phyloP scores from a whole-genome alignment of 768 basidiomycete genomes.

The Pholiota conissans region DNA sequence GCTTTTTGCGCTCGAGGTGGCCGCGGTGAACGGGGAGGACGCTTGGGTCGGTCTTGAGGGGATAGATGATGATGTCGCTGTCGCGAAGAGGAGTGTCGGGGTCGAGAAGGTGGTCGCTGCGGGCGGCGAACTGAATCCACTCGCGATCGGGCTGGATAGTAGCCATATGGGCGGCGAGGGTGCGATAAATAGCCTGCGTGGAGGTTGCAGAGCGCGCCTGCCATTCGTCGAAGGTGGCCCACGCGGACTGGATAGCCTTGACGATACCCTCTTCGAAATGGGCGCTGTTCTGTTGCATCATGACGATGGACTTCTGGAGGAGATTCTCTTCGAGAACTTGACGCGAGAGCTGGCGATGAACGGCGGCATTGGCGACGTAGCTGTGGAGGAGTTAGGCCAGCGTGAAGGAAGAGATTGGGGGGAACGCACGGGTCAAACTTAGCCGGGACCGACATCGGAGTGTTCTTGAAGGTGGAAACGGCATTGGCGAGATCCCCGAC shows the following conservation, averaged over 20 bases:
- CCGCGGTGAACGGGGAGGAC: constrained; percentile 88
- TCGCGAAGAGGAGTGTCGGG: constrained; percentile 94
- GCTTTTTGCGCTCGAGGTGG: constrained; percentile 91
- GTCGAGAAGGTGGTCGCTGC: constrained; percentile 93
- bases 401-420: constrained; percentile 11
- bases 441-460: constrained; percentile 80
- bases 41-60: constrained; percentile 86
- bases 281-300: constrained; percentile 97
- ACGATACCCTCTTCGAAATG: constrained; percentile 98
- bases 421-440: constrained; percentile 79
- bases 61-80: constrained; percentile 76
- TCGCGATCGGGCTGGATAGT: constrained; percentile 84
- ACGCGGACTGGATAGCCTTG: constrained; percentile 91
- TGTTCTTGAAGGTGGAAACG: constrained; percentile 94
- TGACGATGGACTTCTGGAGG: constrained; percentile 94
- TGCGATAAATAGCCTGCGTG: constrained; percentile 74
- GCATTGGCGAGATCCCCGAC: constrained; percentile 86
- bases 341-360: constrained; percentile 78
- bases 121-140: constrained; percentile 94
- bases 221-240: constrained; percentile 97
- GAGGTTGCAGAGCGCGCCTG: constrained; percentile 74
- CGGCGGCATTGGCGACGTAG: constrained; percentile 69
- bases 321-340: constrained; percentile 98
- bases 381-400: constrained; percentile 34
- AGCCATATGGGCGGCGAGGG: constrained; percentile 72